Conservation (phyloP, 2,329 filamentous ascomycete genomes). For the Pyrenochaeta sp. region DNA sequence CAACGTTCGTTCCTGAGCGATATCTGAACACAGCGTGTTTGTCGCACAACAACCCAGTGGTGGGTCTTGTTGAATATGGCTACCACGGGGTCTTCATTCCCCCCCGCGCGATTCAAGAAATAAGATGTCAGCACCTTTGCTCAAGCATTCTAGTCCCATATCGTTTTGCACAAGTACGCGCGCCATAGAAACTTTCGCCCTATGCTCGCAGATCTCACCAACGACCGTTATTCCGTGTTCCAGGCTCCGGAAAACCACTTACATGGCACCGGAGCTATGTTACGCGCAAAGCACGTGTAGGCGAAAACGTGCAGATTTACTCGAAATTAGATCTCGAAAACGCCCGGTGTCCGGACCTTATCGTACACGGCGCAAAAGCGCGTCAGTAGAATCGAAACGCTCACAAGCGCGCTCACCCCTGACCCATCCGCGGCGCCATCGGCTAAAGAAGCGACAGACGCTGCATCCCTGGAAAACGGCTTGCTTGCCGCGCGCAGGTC, state of each 20-base stretch:
- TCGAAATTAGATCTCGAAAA: background rate
- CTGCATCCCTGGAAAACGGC: conserved; percentile 14
- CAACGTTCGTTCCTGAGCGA: no score
- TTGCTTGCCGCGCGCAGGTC: conserved; percentile 11
- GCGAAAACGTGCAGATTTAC: conserved; percentile 5
- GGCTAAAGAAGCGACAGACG: conserved; percentile 13
- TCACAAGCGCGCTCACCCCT: conserved; percentile 12
- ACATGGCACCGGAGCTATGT: conserved; percentile 17
- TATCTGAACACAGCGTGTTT: no score
- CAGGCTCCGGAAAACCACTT: conserved; percentile 17
- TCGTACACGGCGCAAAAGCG: conserved; percentile 17
- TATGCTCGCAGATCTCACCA: background rate
- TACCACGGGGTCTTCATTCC: no score
- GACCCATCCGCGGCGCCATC: conserved; percentile 18
- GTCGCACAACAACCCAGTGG: no score
- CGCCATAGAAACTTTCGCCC: no score
- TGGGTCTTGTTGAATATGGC: no score
- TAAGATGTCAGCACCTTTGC: no score
- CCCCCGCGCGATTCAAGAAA: no score
- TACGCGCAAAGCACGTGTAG: conserved; percentile 4
- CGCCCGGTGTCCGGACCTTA: background rate
- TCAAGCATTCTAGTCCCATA: no score
- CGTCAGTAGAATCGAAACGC: conserved; percentile 8
- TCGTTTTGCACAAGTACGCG: no score
- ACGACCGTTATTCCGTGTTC: conserved; percentile 7